Conservation (phyloP, 2,329 filamentous ascomycete species). For the Claviceps sorghi region DNA sequence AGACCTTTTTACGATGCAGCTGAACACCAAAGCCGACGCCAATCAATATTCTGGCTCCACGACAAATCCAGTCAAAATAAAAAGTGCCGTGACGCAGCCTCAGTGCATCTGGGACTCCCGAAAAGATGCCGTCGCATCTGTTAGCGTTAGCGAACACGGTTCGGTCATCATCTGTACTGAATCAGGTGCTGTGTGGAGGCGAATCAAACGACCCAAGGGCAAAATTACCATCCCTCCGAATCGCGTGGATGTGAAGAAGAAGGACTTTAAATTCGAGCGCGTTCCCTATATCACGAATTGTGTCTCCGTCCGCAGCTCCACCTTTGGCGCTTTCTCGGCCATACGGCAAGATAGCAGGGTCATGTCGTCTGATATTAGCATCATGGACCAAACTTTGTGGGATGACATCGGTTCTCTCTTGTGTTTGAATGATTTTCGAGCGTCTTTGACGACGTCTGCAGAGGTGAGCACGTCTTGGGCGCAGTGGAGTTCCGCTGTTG, state of each 20-base stretch:
- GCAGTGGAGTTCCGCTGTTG: conserved; percentile 18
- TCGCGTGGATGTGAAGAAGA: conserved; percentile 45
- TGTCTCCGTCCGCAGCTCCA: conserved; percentile 69
- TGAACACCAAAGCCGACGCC: conserved; percentile 53
- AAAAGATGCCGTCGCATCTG: conserved; percentile 75
- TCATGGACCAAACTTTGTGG: conserved; percentile 57
- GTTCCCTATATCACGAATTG: conserved; percentile 80
- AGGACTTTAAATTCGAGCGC: conserved; percentile 91
- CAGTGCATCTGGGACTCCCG: conserved; percentile 78
- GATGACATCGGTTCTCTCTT: conserved; percentile 57
- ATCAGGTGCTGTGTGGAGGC: conserved; percentile 84
- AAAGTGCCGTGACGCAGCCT: conserved; percentile 62
- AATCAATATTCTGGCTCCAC: conserved; percentile 55
- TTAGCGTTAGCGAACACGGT: conserved; percentile 79
- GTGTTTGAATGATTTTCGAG: conserved; percentile 47
- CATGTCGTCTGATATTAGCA: conserved; percentile 53
- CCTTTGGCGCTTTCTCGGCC: conserved; percentile 79
- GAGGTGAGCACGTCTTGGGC: conserved; percentile 26
- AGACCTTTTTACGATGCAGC: conserved; percentile 73
- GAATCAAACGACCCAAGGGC: conserved; percentile 66
- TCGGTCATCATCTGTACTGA: conserved; percentile 89
- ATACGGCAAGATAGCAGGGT: conserved; percentile 74
- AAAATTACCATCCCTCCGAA: conserved; percentile 45
- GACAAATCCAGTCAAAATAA: conserved; percentile 84
- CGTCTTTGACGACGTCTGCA: conserved; percentile 17